Evolutionary conservation across 352 stramenopile genomes (phyloP), one percentile per base, ranked within the genome.

Genomic region (Pythium vanterpoolii): DNA sequence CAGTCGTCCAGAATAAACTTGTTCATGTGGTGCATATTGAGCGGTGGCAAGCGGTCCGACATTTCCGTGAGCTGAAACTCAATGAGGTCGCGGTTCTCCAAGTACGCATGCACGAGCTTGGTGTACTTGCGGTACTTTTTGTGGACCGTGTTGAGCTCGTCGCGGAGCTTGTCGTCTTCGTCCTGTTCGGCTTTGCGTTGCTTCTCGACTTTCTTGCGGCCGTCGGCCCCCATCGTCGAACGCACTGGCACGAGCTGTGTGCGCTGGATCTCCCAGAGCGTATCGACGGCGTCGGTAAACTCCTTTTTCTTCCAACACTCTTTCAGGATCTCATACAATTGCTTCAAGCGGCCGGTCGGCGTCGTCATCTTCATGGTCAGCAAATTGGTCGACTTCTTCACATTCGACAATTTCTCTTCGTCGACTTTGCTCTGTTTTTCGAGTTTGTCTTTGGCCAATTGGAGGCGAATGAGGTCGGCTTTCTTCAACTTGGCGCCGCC

Each of bases 1-100:
- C 97, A 99, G 70, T 93, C 77, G 68, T 99, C 97, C 14, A 99
- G 83, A 53, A 98, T 96, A 49, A 96, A 95, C 61, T 93, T 91
- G 77, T 90, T 93, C 83, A 93, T 92, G 71, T 93, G 85, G 62
- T 94, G 85, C 85, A 94, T 93, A 68, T 94, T 94, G 33, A 94
- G 77, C 38, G 85, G 85, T 21, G 85, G 85, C 40, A 94, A 53
- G 26, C 85, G 85, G 56, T 94, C 85, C 42, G 81, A 90, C 85
- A 94, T 94, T 42, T 90, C 83, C 6, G 85, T 94, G 40, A 94
- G 78, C 64, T 94, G 85, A 74, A 86, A 94, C 68, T 87, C 83
- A 46, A 94, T 94, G 19, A 94, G 64, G 67, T 90, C 79, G n/a
- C 73, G 77, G 39, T 72, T 81, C 19, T 63, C 68, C 16, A 94